Evolutionary conservation across 2,329 filamentous ascomycete species (phyloP), one percentile per base, ranked within the genome.

Genomic region (Coniochaeta pulveracea): DNA sequence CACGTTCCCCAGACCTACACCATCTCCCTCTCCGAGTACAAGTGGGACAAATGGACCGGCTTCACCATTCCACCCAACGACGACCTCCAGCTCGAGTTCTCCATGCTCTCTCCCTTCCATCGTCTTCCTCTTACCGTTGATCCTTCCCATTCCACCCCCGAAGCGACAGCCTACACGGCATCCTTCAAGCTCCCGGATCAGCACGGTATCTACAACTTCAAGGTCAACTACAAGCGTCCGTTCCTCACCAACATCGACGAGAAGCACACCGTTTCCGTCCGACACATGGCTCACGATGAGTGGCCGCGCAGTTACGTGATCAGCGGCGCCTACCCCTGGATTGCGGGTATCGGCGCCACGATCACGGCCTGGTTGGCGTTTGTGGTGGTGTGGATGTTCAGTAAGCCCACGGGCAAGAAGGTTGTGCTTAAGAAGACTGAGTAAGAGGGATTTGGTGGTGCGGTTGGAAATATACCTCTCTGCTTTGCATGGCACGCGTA

Each of bases 121-220:
- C 88, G 91, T 26, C 70, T 96, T 21, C 67, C 76, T 38, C 76
- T 98, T 19, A 48, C 62, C 7, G 71, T 74, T 10, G 45, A 43
- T 18, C 27, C 42, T 15, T 55, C 65, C 8, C 57, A 60, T 19
- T 66, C 65, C 17, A 80, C 76, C 2, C 57, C 67, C 35, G 78
- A 84, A 47, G 76, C 77, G 42, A 79, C 83, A 32, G 69, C 82
- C 40, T 98, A 80, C 65, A 69, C 71, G 41, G 69, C 73, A 28
- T 69, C 73, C 16, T 95, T 98, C 61, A 81, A 69, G 42, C 72
- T 89, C 4, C 91, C 91, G 4, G 91, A 98, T 56, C 91, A 98
- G 61, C 91, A 98, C 63, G 91, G 91, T 53, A 95, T 98, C 61
- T 98, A 96, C 72, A 93, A 93, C 64, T 96, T 98, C 72, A 76